A percentile compares a stretch with the other conserved stretches of the same genome.
Evolutionary conservation across 75 land plant species (phyloP).

Genomic region (Sequoiadendron giganteum): DNA sequence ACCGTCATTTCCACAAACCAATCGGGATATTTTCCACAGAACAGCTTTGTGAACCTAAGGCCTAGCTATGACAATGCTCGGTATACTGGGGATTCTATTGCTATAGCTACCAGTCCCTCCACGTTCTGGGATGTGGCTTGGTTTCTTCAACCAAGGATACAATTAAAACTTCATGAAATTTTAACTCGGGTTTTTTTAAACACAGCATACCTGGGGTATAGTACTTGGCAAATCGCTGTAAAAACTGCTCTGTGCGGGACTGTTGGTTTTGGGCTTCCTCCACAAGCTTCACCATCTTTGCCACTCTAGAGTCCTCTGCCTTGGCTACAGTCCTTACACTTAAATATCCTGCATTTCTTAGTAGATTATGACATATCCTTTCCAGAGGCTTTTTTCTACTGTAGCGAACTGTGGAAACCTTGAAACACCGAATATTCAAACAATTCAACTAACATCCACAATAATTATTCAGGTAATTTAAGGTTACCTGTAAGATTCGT

Average conservation of each 20-base stretch:
- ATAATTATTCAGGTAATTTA: background rate
- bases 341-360: slow-evolving; percentile 58
- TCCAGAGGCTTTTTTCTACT: background rate
- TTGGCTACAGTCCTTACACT: slow-evolving; percentile 67
- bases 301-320: slow-evolving; percentile 80
- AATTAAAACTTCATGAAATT: background rate
- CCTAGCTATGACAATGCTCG: background rate
- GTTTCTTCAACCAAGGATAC: background rate
- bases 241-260: slow-evolving; percentile 65
- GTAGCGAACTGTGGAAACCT: background rate
- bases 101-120: background rate
- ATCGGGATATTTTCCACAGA: too few species aligned
- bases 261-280: slow-evolving; percentile 86
- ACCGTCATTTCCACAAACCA: background rate
- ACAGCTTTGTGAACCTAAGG: background rate
- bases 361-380: background rate
- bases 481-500: slow-evolving; percentile 73
- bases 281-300: slow-evolving; percentile 84
- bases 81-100: background rate
- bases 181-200: background rate
- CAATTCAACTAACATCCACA: background rate
- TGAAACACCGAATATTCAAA: background rate
- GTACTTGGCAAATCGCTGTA: slow-evolving; percentile 70
- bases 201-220: slow-evolving; percentile 82
- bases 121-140: background rate